These are phyloP conservation scores for Remersonia thermophila DNA, from an alignment of 2,329 filamentous ascomycete genomes.

Conservation along the genomic window DNA sequence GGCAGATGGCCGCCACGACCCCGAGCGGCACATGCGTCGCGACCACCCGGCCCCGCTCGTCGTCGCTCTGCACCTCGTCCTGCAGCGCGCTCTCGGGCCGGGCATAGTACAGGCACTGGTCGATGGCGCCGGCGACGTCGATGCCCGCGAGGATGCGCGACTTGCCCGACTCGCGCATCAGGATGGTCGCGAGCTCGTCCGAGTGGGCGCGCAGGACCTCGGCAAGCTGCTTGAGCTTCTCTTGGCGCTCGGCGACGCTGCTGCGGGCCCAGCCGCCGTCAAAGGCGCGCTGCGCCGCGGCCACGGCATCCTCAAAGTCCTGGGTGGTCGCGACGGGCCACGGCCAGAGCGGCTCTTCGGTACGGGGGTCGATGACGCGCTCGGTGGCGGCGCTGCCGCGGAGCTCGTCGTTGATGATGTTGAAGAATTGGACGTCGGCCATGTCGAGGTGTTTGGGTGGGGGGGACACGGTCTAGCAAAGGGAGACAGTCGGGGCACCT, in stretches of 20 bases:
- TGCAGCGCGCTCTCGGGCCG: conserved; percentile 26
- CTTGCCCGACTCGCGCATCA: conserved; percentile 41
- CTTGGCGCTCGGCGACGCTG: conserved; percentile 27
- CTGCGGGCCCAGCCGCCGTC: conserved; percentile 33
- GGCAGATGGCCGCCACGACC: conserved; percentile 42
- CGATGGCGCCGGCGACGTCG: conserved; percentile 26
- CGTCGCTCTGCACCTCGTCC: conserved; percentile 36
- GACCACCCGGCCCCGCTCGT: conserved; percentile 28
- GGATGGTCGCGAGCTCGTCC: conserved; percentile 31
- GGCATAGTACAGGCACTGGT: conserved; percentile 28
- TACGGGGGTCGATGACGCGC: conserved; percentile 32
- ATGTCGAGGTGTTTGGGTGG: conserved; percentile 3
- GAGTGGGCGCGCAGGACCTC: conserved; percentile 28
- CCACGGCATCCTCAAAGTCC: conserved; percentile 35
- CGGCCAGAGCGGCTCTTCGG: conserved; percentile 31
- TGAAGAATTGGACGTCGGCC: conserved; percentile 25
- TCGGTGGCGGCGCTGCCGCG: conserved; percentile 23
- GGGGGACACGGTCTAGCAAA: background rate
- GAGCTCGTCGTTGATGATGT: conserved; percentile 32
- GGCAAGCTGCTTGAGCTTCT: conserved; percentile 22
- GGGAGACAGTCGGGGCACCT: no score
- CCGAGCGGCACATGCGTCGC: conserved; percentile 35
- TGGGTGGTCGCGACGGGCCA: conserved; percentile 30
- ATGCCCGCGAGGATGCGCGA: conserved; percentile 28
- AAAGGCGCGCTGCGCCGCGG: conserved; percentile 33